Conservation (phyloP, 805 yeast genomes). For the Candida ascalaphidarum region DNA sequence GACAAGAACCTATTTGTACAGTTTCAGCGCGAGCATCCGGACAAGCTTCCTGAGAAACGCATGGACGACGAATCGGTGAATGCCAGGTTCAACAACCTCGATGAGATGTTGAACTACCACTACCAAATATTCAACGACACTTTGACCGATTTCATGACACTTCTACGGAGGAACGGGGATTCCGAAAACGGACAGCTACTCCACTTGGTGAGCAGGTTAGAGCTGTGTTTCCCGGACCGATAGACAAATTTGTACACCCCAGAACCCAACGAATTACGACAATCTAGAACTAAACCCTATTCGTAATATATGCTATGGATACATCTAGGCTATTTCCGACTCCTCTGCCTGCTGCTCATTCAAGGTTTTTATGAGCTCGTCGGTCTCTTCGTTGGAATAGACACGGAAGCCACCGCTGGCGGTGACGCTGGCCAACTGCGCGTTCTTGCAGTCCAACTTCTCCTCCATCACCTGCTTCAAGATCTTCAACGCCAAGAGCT, state of each 20-base stretch:
- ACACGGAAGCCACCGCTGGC: conserved; percentile 77
- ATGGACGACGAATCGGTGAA: conserved; percentile 32
- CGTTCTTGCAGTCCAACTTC: conserved; percentile 88
- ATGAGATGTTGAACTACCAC: conserved; percentile 32
- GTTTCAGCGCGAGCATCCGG: conserved; percentile 23
- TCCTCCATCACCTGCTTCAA: conserved; percentile 99
- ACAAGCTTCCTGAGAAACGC: conserved; percentile 26
- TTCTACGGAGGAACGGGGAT: conserved; percentile 40
- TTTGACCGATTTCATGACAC: conserved; percentile 37
- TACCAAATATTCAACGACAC: conserved; percentile 36
- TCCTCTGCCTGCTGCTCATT: conserved; percentile 58
- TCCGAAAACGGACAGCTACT: conserved; percentile 39
- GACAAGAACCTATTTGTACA: conserved; percentile 37
- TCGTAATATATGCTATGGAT: neutral
- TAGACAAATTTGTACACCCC: too few relatives aligned
- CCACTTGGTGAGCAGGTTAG: conserved; percentile 34
- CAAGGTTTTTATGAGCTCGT: conserved; percentile 67
- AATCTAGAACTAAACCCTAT: neutral
- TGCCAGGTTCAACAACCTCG: conserved; percentile 32
- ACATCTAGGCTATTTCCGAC: neutral
- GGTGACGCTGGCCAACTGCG: conserved; percentile 92
- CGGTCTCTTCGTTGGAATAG: conserved; percentile 76
- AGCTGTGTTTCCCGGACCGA: conserved; percentile 22
- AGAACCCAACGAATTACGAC: too few relatives aligned
- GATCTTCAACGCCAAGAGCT: conserved; percentile 76